Percentiles rank a stretch among this genome's conserved stretches.
Evolutionary conservation across 768 basidiomycete species (phyloP).

Genomic region (Russula sp.): DNA sequence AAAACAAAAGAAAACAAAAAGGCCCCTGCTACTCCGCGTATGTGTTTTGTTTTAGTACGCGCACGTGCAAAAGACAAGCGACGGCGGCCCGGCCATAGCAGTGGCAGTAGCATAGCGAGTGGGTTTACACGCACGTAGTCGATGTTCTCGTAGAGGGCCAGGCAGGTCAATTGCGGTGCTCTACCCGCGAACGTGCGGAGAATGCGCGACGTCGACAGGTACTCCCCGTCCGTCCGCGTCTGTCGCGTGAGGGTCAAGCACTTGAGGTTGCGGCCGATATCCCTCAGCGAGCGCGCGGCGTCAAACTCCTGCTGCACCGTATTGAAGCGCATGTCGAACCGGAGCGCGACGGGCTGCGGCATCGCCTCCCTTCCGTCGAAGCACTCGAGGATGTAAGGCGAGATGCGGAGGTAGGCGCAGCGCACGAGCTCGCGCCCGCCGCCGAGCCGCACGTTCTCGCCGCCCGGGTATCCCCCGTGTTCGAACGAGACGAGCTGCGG

Average conservation of each 20-base stretch:
- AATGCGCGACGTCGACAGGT: slow-evolving; percentile 14
- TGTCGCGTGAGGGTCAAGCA: slow-evolving; percentile 11
- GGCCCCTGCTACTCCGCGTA: no score
- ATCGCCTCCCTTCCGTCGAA: not conserved
- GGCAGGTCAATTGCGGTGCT: slow-evolving; percentile 10
- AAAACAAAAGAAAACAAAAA: not conserved
- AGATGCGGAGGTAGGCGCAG: slow-evolving; percentile 9
- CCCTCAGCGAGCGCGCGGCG: not conserved
- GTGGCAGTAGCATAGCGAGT: no score
- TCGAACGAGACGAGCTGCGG: slow-evolving; percentile 14
- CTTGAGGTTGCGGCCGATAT: slow-evolving; percentile 4
- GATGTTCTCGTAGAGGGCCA: slow-evolving; percentile 16
- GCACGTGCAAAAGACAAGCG: no score
- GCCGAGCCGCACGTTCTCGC: not conserved
- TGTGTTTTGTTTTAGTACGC: no score
- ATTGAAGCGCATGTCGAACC: slow-evolving; percentile 12
- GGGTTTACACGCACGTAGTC: slow-evolving; percentile 11
- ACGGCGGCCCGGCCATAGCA: no score
- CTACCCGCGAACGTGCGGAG: slow-evolving; percentile 8
- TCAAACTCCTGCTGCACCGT: slow-evolving; percentile 8
- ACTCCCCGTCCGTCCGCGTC: not conserved
- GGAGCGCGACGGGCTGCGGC: slow-evolving; percentile 5
- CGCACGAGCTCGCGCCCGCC: not conserved
- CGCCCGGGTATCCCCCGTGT: slow-evolving; percentile 4
- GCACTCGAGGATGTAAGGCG: slow-evolving; percentile 13